phyloP scores from a whole-genome alignment of 78 protist genomes.

The Dictyostelium capitatum region DNA sequence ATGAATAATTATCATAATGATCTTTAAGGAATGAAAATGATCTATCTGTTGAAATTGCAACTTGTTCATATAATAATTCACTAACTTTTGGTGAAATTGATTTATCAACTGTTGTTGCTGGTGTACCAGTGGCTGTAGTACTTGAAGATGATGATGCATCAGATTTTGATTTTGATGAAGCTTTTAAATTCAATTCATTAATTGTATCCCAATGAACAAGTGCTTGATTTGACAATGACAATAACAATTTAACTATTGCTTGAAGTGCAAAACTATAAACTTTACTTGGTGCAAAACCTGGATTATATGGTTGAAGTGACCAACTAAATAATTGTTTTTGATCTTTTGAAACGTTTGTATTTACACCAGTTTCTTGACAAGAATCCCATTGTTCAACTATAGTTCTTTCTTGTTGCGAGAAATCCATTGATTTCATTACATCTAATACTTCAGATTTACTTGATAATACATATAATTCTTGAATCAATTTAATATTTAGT shows the following conservation, averaged over 20 bases:
- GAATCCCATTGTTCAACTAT: conserved; percentile 35
- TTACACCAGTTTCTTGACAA: not conserved
- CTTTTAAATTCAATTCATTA: not conserved
- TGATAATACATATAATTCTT: conserved; percentile 9
- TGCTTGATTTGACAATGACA: conserved; percentile 7
- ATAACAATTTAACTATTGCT: not conserved
- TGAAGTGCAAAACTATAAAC: not conserved
- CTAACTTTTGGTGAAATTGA: not conserved
- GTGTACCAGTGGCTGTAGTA: not conserved
- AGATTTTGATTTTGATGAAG: no score
- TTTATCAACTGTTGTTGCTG: not conserved
- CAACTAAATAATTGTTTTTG: conserved; percentile 34
- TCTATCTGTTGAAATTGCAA: conserved; percentile 4
- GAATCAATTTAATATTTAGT: not conserved
- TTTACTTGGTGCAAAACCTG: not conserved
- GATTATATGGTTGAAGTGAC: conserved; percentile 31
- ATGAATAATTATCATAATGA: conserved; percentile 2
- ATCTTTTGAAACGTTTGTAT: not conserved
- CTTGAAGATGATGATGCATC: not conserved
- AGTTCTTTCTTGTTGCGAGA: conserved; percentile 2
- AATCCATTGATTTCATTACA: conserved; percentile 24
- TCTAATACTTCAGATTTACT: conserved; percentile 19
- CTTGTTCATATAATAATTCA: conserved; percentile 2
- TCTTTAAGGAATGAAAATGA: conserved; percentile 25
- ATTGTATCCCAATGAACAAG: conserved; percentile 11